These are phyloP conservation scores for Cylindrotheca fusiformis DNA, from an alignment of 108 stramenopile species.

Conservation along the genomic window DNA sequence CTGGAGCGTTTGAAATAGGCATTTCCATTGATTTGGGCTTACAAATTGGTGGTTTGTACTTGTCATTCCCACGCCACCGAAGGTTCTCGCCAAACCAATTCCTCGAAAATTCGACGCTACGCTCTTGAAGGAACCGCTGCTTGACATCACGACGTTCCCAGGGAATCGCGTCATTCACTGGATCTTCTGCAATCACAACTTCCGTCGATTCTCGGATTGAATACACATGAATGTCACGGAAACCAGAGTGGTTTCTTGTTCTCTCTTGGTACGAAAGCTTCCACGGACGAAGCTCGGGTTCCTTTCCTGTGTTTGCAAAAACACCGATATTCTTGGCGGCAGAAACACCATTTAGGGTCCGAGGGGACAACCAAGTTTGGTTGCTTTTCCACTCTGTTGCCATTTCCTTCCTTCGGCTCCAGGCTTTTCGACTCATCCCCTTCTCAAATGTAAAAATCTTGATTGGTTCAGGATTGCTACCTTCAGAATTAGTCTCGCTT, in stretches of 20 bases:
- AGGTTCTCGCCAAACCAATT: slow-evolving; percentile 76
- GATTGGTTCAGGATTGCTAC: background rate
- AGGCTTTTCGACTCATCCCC: slow-evolving; percentile 15
- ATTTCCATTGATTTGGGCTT: slow-evolving; percentile 72
- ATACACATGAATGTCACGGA: slow-evolving; percentile 61
- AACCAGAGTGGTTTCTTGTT: slow-evolving; percentile 57
- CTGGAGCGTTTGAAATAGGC: slow-evolving; percentile 55
- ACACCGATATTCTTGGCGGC: slow-evolving; percentile 20
- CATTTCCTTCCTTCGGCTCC: slow-evolving; percentile 22
- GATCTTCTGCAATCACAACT: slow-evolving; percentile 26
- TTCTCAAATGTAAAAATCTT: background rate
- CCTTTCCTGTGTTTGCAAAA: slow-evolving; percentile 13
- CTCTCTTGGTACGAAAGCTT: slow-evolving; percentile 43
- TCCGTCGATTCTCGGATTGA: slow-evolving; percentile 67
- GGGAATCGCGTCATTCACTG: slow-evolving; percentile 51
- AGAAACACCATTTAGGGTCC: slow-evolving; percentile 27
- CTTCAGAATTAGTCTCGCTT: background rate
- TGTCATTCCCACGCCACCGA: slow-evolving; percentile 48
- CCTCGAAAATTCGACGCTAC: slow-evolving; percentile 59
- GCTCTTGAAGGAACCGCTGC: slow-evolving; percentile 74
- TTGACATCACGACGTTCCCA: slow-evolving; percentile 80
- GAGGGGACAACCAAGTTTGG: slow-evolving; percentile 22
- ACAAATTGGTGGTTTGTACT: slow-evolving; percentile 49
- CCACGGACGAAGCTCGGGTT: slow-evolving; percentile 19
- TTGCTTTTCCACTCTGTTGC: slow-evolving; percentile 25